phyloP scores from a whole-genome alignment of 1,139 yeast species.

The Kodamaea sp. region DNA sequence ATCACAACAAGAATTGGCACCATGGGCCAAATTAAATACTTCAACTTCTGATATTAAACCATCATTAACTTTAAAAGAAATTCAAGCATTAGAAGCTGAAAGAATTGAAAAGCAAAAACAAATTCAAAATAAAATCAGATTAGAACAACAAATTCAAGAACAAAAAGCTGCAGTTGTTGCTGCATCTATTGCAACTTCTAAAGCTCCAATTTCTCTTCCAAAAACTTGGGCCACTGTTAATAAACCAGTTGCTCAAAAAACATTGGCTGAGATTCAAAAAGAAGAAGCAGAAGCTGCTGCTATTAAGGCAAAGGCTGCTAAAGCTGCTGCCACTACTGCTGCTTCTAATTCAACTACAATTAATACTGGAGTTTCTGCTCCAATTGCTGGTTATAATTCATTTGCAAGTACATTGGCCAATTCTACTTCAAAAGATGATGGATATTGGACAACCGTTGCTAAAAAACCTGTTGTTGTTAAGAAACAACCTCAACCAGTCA shows the following conservation, averaged over 20 bases:
- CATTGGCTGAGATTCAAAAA: slow-evolving; percentile 45
- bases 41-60: slow-evolving; percentile 32
- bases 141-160: slow-evolving; percentile 17
- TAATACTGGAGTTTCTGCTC: slow-evolving; percentile 13
- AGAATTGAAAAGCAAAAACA: slow-evolving; percentile 40
- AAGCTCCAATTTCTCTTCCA: slow-evolving; percentile 36
- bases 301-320: slow-evolving; percentile 26
- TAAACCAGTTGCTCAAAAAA: slow-evolving; percentile 25
- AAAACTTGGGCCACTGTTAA: slow-evolving; percentile 50
- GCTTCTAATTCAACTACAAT: slow-evolving; percentile 10
- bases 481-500: slow-evolving; percentile 21
- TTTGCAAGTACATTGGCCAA: slow-evolving; percentile 22
- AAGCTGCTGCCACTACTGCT: slow-evolving; percentile 15
- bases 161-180: slow-evolving; percentile 18
- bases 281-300: slow-evolving; percentile 43
- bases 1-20: slow-evolving; percentile 39
- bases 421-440: slow-evolving; percentile 28
- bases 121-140: slow-evolving; percentile 29
- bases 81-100: slow-evolving; percentile 66
- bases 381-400: slow-evolving; percentile 14
- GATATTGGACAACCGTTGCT: slow-evolving; percentile 46
- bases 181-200: slow-evolving; percentile 22
- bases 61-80: slow-evolving; percentile 60
- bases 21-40: slow-evolving; percentile 47
- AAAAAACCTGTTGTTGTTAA: slow-evolving; percentile 26